Percentiles rank a stretch among this genome's conserved stretches.
phyloP scores from a whole-genome alignment of 805 yeast species.

The Candida saitoana region DNA sequence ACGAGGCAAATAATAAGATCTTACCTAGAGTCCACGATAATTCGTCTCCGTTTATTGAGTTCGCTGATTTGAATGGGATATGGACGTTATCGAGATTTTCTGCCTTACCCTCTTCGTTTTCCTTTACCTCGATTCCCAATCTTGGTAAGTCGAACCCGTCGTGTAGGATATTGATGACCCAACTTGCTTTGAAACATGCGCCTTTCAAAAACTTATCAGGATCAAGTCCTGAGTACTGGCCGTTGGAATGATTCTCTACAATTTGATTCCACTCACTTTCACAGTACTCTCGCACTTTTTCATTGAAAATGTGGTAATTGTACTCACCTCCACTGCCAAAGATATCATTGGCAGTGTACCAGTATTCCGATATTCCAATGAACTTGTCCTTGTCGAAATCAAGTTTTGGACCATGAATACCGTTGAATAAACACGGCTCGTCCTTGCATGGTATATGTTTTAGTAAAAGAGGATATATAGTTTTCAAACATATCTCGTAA shows the following conservation, averaged over 20 bases:
- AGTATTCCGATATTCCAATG: conserved; percentile 92
- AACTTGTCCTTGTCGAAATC: conserved; percentile 77
- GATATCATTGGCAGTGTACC: conserved; percentile 94
- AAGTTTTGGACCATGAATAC: conserved; percentile 88
- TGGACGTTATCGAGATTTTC: conserved; percentile 26
- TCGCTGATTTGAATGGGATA: conserved; percentile 78
- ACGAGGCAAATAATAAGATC: conserved; percentile 76
- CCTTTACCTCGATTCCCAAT: conserved; percentile 47
- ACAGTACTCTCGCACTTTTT: conserved; percentile 67
- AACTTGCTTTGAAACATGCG: conserved; percentile 91
- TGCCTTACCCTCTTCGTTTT: conserved; percentile 23
- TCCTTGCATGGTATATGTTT: conserved; percentile 80
- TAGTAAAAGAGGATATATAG: conserved; percentile 71
- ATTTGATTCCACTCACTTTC: conserved; percentile 64
- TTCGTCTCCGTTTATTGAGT: conserved; percentile 76
- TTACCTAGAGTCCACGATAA: conserved; percentile 95
- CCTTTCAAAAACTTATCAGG: conserved; percentile 51
- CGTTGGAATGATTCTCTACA: conserved; percentile 47
- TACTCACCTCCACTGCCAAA: conserved; percentile 87
- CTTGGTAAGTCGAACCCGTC: conserved; percentile 91
- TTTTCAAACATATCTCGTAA: conserved; percentile 66
- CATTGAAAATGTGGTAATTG: conserved; percentile 66
- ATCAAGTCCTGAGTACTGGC: conserved; percentile 55
- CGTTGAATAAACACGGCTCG: conserved; percentile 89
- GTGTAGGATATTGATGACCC: conserved; percentile 86